Evolutionary conservation across 2,329 filamentous ascomycete genomes (phyloP).

Genomic region (Stagonosporopsis rhizophila): DNA sequence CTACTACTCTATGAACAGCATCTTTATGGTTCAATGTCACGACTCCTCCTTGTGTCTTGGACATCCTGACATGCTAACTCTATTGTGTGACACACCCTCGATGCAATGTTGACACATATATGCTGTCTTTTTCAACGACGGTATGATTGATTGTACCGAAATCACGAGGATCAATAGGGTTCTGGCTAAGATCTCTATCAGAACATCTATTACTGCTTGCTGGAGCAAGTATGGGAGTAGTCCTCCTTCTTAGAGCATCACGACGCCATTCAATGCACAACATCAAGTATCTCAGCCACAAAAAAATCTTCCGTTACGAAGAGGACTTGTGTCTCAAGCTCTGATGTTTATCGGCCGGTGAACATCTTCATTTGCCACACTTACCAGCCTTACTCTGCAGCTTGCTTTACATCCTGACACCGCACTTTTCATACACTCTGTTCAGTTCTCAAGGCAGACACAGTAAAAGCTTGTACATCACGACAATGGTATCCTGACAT

Average conservation of each 20-base stretch:
- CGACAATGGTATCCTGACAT: background rate
- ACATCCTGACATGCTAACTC: background rate
- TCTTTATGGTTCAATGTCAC: background rate
- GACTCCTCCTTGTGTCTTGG: background rate
- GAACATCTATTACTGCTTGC: background rate
- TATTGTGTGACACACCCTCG: background rate
- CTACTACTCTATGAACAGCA: background rate
- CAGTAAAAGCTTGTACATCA: background rate
- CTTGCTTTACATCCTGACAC: background rate
- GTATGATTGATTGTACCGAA: background rate
- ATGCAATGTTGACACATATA: background rate
- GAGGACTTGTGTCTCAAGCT: conserved; percentile 1
- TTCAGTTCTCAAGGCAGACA: background rate
- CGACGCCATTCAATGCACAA: background rate
- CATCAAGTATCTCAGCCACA: conserved; percentile 1
- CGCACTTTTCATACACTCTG: background rate
- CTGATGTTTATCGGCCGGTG: background rate
- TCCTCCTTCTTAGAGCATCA: background rate
- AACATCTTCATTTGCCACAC: background rate
- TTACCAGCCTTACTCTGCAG: background rate
- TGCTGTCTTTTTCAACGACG: background rate
- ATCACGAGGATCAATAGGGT: background rate
- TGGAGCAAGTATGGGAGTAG: background rate
- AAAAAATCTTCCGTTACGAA: background rate
- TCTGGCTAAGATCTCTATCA: background rate